Conservation (phyloP, 768 basidiomycete species). For the Boletus tomentosulus region DNA sequence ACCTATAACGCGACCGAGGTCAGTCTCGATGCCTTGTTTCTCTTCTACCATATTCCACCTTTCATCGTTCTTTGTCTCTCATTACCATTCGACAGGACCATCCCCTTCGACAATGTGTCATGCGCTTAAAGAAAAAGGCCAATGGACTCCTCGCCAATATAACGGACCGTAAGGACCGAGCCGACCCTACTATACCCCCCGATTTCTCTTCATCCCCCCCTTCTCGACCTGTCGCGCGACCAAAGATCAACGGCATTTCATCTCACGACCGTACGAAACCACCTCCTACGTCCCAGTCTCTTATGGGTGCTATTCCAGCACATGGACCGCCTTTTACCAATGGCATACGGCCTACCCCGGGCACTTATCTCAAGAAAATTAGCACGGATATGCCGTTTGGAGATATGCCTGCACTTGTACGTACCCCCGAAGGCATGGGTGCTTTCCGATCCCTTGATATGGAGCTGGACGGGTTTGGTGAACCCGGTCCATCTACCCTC, state of each 20-base stretch:
- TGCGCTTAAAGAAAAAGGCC: slow-evolving; percentile 78
- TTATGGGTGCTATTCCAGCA: neutral
- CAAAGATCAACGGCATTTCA: slow-evolving; percentile 40
- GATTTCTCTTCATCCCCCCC: slow-evolving; percentile 33
- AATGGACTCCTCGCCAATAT: slow-evolving; percentile 84
- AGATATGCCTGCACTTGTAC: slow-evolving; percentile 64
- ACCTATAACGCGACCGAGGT: slow-evolving; percentile 91
- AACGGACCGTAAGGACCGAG: slow-evolving; percentile 80
- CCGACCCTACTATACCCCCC: slow-evolving; percentile 62
- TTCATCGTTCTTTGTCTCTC: neutral
- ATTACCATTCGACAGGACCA: slow-evolving; percentile 55
- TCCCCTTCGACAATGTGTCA: slow-evolving; percentile 78
- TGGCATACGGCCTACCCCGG: slow-evolving; percentile 12
- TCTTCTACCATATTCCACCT: neutral
- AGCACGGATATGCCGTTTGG: slow-evolving; percentile 49
- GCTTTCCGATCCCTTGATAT: slow-evolving; percentile 57
- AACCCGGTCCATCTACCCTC: slow-evolving; percentile 33
- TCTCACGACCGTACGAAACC: slow-evolving; percentile 21
- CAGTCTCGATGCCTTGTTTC: slow-evolving; percentile 29
- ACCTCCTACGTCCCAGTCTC: slow-evolving; percentile 22
- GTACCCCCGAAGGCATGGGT: slow-evolving; percentile 73
- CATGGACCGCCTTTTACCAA: slow-evolving; percentile 14
- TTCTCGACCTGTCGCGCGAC: slow-evolving; percentile 34
- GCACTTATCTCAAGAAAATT: slow-evolving; percentile 11
- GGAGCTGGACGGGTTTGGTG: slow-evolving; percentile 40